Evolutionary conservation across 2,329 filamentous ascomycete genomes (phyloP).

Genomic region (Xylaria sp.): DNA sequence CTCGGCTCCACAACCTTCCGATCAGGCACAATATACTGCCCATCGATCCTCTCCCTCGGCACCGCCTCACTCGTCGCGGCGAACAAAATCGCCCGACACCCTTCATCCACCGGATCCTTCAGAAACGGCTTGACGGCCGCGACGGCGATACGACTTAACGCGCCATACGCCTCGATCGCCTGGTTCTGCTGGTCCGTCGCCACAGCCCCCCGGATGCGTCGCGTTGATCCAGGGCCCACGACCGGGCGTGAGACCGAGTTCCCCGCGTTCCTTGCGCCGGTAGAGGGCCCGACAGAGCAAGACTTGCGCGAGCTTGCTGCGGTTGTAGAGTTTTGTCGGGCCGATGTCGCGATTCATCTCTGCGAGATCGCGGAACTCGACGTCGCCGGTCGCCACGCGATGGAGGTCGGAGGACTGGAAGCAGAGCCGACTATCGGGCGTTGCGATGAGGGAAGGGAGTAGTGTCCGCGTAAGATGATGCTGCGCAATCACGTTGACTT

Average conservation of each 20-base stretch:
- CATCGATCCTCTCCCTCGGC: constrained; percentile 39
- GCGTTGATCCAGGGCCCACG: constrained; percentile 42
- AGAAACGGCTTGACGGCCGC: constrained; percentile 38
- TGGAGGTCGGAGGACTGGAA: constrained; percentile 44
- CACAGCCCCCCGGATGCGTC: constrained; percentile 45
- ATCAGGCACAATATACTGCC: constrained; percentile 45
- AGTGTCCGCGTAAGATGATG: constrained; percentile 43
- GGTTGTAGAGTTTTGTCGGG: constrained; percentile 42
- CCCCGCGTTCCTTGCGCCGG: constrained; percentile 34
- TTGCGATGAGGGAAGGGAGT: constrained; percentile 40
- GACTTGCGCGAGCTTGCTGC: constrained; percentile 46
- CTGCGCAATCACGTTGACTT: constrained; percentile 31
- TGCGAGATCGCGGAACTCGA: constrained; percentile 38
- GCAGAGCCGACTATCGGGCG: constrained; percentile 42
- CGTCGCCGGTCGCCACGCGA: constrained; percentile 33
- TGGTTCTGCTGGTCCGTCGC: constrained; percentile 36
- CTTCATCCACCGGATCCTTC: constrained; percentile 44
- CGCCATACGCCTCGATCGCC: constrained; percentile 45
- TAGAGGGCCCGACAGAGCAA: constrained; percentile 40
- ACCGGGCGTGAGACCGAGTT: constrained; percentile 31
- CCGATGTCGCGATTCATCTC: constrained; percentile 48
- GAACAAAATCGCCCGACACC: constrained; percentile 44
- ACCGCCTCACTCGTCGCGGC: constrained; percentile 42
- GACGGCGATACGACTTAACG: constrained; percentile 41
- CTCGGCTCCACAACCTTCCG: constrained; percentile 40